phyloP scores from a whole-genome alignment of 164 flowering plant genomes.

The Nymphaea thermarum region DNA sequence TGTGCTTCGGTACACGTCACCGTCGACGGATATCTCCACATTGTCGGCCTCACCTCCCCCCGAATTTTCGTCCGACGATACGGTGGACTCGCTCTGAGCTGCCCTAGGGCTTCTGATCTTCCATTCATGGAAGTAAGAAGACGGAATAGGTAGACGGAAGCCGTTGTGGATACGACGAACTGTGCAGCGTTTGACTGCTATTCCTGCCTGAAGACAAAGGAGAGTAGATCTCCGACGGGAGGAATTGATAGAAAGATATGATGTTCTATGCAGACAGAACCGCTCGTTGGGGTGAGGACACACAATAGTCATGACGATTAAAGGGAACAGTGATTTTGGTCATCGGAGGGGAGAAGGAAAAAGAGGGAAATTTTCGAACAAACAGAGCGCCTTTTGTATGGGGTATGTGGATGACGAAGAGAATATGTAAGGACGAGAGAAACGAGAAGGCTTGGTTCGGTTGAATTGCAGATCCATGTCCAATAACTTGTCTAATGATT shows the following conservation, averaged over 20 bases:
- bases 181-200: not conserved
- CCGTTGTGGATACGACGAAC: not conserved
- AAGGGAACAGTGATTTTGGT: no score
- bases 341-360: no score
- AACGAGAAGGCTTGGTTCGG: no score
- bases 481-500: no score
- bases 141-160: no score
- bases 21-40: conserved; percentile 37
- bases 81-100: not conserved
- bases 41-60: conserved; percentile 10
- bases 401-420: no score
- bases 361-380: no score
- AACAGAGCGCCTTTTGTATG: no score
- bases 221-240: not conserved
- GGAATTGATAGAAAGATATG: not conserved
- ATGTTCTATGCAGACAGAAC: not conserved
- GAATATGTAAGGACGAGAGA: no score
- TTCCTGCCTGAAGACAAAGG: not conserved
- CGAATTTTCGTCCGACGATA: not conserved
- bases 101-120: not conserved
- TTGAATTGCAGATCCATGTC: no score
- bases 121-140: not conserved
- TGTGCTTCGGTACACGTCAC: conserved; percentile 50
- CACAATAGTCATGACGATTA: no score
- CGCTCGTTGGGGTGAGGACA: not conserved